A percentile compares a stretch with the other conserved stretches of the same genome.
phyloP scores from a whole-genome alignment of 305 asterid species.

The Fraxinus angustifolia region DNA sequence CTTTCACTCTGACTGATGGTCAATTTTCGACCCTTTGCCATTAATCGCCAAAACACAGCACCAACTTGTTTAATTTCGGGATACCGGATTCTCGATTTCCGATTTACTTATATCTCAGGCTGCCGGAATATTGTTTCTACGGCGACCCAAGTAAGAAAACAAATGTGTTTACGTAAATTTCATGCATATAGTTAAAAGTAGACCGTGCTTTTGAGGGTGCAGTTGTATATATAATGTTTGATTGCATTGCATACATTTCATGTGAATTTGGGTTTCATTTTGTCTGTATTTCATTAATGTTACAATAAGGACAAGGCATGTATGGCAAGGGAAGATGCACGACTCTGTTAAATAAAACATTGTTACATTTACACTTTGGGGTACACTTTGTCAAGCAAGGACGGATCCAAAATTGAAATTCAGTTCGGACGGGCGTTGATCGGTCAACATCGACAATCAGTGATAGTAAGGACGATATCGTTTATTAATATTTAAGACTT shows the following conservation, averaged over 20 bases:
- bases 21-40: constrained; percentile 81
- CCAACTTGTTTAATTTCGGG: not conserved
- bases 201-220: constrained; percentile 27
- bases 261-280: constrained; percentile 64
- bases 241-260: constrained; percentile 32
- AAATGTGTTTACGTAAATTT: constrained; percentile 13
- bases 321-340: constrained; percentile 32
- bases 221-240: constrained; percentile 44
- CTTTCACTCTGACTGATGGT: constrained; percentile 68
- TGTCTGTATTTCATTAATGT: constrained; percentile 37
- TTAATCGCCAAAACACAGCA: constrained; percentile 9
- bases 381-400: too few species aligned
- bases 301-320: constrained; percentile 26
- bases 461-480: too few species aligned
- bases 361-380: not conserved
- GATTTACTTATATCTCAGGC: constrained; percentile 21
- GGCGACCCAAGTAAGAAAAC: constrained; percentile 28
- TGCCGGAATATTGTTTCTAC: constrained; percentile 37
- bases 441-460: too few species aligned
- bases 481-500: too few species aligned
- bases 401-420: too few species aligned
- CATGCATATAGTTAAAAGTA: constrained; percentile 21
- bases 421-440: too few species aligned
- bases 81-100: constrained; percentile 34
- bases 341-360: constrained; percentile 35